phyloP scores from a whole-genome alignment of 2,329 filamentous ascomycete species.

The Xylaria sp. region DNA sequence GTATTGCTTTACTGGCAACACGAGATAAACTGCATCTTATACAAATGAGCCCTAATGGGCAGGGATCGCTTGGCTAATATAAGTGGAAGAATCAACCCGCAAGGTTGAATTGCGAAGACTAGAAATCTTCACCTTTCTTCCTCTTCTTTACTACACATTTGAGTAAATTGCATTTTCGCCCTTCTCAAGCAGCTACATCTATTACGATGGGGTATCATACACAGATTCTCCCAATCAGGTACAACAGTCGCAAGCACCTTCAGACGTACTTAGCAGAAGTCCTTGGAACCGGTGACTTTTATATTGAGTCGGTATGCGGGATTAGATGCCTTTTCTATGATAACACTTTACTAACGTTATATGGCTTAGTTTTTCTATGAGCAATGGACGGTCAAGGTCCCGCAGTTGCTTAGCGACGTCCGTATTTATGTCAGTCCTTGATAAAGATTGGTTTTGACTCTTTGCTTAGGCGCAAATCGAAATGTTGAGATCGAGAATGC shows the following conservation, averaged over 20 bases:
- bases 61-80: neutral
- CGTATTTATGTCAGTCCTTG: neutral
- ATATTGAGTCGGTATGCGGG: constrained; percentile 14
- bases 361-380: constrained; percentile 9
- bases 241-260: constrained; percentile 12
- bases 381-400: constrained; percentile 25
- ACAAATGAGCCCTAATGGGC: neutral
- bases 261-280: constrained; percentile 11
- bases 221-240: constrained; percentile 26
- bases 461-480: constrained; percentile 13
- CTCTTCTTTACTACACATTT: neutral
- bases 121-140: neutral
- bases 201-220: constrained; percentile 18
- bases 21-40: neutral
- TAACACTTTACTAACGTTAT: neutral
- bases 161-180: neutral
- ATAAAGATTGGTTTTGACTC: neutral
- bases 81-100: neutral
- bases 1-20: neutral
- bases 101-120: constrained; percentile 1
- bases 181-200: neutral
- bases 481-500: constrained; percentile 14
- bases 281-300: constrained; percentile 11
- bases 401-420: constrained; percentile 12
- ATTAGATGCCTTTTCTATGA: constrained; percentile 5